phyloP scores from a whole-genome alignment of 768 basidiomycete species.

The Tricholoma sp. region DNA sequence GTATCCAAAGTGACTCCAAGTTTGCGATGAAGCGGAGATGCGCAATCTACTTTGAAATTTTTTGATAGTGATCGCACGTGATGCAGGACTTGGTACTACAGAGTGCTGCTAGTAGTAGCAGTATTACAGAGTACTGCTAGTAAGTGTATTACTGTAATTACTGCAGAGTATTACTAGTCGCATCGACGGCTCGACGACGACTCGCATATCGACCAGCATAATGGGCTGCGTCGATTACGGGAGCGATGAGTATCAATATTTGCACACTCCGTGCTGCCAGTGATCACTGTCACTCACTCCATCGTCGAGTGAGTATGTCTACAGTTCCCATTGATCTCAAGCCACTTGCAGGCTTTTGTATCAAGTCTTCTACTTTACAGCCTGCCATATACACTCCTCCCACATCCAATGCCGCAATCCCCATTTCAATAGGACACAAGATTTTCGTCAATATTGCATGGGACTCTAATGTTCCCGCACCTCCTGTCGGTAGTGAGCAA shows the following conservation, averaged over 20 bases:
- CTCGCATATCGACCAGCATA: too few species aligned
- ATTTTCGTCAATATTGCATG: constrained; percentile 74
- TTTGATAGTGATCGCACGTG: not conserved
- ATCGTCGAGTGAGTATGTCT: constrained; percentile 13
- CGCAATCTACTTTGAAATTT: too few species aligned
- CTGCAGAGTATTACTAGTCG: too few species aligned
- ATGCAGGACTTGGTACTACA: too few species aligned
- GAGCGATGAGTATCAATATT: too few species aligned
- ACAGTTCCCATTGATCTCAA: constrained; percentile 34
- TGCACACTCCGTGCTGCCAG: too few species aligned
- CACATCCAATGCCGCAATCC: constrained; percentile 16
- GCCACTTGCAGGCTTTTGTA: constrained; percentile 66
- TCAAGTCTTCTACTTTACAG: constrained; percentile 51
- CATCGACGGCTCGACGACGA: too few species aligned
- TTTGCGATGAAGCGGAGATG: too few species aligned
- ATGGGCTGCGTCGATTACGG: too few species aligned
- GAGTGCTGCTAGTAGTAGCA: too few species aligned
- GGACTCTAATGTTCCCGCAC: constrained; percentile 63
- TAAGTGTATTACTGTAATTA: too few species aligned
- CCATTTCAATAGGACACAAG: constrained; percentile 48
- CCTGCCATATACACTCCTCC: constrained; percentile 30
- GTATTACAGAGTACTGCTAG: too few species aligned
- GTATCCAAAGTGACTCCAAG: not conserved
- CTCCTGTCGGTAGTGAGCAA: constrained; percentile 56
- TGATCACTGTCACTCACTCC: not conserved